Conservation (phyloP, 768 basidiomycete genomes). For the Leccinum uliginosum region DNA sequence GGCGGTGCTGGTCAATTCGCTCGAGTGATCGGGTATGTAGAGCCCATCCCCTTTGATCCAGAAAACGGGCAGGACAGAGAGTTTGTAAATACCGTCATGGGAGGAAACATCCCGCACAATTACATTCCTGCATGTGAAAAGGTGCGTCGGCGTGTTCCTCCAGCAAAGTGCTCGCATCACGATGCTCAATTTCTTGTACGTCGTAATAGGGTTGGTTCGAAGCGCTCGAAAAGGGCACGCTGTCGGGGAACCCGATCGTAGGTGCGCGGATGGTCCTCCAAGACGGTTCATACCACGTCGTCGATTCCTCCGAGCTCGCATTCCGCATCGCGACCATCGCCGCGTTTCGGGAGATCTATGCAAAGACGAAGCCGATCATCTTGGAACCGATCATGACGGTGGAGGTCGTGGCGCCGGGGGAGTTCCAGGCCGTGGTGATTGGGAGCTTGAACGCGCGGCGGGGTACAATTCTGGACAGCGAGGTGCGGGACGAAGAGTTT, state of each 20-base stretch:
- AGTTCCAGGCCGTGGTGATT: slow-evolving; percentile 95
- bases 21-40: slow-evolving; percentile 85
- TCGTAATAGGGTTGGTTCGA: slow-evolving; percentile 84
- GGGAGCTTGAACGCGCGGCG: slow-evolving; percentile 89
- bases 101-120: slow-evolving; percentile 84
- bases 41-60: slow-evolving; percentile 72
- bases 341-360: slow-evolving; percentile 89
- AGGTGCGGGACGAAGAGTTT: slow-evolving; percentile 97
- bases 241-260: slow-evolving; percentile 84
- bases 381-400: slow-evolving; percentile 99
- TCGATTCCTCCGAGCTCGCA: slow-evolving; percentile 95
- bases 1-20: slow-evolving; percentile 98
- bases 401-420: slow-evolving; percentile 91
- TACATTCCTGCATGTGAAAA: slow-evolving; percentile 96
- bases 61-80: slow-evolving; percentile 79
- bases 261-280: slow-evolving; percentile 84
- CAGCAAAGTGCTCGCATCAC: neutral
- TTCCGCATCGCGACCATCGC: slow-evolving; percentile 89
- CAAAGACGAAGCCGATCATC: slow-evolving; percentile 70
- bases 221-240: slow-evolving; percentile 84
- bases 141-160: slow-evolving; percentile 39
- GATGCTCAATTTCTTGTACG: neutral
- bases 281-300: slow-evolving; percentile 89
- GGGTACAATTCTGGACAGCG: slow-evolving; percentile 93
- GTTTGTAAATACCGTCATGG: slow-evolving; percentile 88